Evolutionary conservation across 2,329 filamentous ascomycete genomes (phyloP), one percentile per base, ranked within the genome.

Genomic region (Colletotrichum lentis): DNA sequence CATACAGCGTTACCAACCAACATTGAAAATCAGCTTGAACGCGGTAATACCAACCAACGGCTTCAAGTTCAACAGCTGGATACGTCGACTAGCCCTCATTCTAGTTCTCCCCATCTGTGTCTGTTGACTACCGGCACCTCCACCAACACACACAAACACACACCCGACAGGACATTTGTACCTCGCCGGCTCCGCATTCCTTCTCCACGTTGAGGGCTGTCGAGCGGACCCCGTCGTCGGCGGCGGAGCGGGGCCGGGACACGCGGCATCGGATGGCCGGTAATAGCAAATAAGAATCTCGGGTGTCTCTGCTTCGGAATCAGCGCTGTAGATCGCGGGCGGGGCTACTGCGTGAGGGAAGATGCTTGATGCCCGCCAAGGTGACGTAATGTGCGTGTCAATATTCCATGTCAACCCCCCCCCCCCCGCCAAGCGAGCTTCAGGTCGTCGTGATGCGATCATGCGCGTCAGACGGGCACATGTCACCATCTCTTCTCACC

Each of bases 331-430:
- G 20, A 31, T 47, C 27, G 31, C 11, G 24, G 24, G 27, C 27
- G 46, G 47, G 18, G 49, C 20, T 16, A 43, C 46, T 18, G 49
- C 10, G 16, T 10, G 27, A 68, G 55, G 61, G 62, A 60, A 65
- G 22, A 65, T 56, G 62, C 55, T 44, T 65, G 65, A 55, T 27
- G n/a, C n/a, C n/a, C n/a, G n/a, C 7, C 8, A 7, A 49, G n/a
- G 65, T 68, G 65, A 68, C 65, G 65, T 68, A 65, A 65, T 68
- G 18, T 5, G 35, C 35, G 37, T 65, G 65, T 65, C 65, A 65
- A 60, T 41, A 55, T 65, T 65, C 65, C 60, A 60, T 46, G 49
- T 50, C 27, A 24, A 3, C 27, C 1, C 27, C 7, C 6, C 5
- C 27, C 7, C 27, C 65, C 65, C 49, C 56, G 62, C 24, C 61